Evolutionary conservation across 1,284 basidiomycete species (phyloP).

Genomic region (Sanguinoderma infundibulare): DNA sequence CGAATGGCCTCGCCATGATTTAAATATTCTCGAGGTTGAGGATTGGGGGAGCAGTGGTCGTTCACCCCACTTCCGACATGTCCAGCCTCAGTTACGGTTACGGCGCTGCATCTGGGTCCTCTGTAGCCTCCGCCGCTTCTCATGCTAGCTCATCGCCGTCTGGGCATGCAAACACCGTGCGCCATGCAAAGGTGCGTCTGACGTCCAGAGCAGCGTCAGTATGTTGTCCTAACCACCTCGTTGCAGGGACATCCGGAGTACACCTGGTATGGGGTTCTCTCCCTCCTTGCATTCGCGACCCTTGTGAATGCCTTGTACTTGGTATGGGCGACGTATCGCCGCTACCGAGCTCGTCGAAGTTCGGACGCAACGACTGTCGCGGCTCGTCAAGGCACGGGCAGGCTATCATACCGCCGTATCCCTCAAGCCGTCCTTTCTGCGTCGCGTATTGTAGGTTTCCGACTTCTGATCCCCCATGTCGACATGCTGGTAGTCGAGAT

Average conservation of each 20-base stretch:
- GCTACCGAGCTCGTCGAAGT: constrained; percentile 4
- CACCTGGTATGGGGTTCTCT: constrained; percentile 31
- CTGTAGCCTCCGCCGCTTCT: background rate
- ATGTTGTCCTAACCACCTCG: background rate
- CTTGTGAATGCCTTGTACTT: constrained; percentile 27
- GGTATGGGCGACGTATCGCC: constrained; percentile 28
- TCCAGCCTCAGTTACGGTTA: background rate
- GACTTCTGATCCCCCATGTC: constrained; percentile 32
- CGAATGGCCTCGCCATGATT: background rate
- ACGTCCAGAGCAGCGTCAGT: background rate
- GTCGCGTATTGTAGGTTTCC: constrained; percentile 33
- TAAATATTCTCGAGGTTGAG: background rate
- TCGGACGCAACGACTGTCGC: background rate
- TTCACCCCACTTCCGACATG: background rate
- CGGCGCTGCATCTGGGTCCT: background rate
- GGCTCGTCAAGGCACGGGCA: background rate
- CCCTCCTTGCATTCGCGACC: constrained; percentile 26
- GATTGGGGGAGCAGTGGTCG: background rate
- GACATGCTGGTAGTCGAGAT: constrained; percentile 31
- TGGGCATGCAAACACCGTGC: background rate
- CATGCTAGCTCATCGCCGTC: background rate
- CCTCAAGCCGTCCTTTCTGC: constrained; percentile 31
- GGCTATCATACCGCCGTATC: constrained; percentile 22
- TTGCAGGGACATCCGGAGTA: constrained; percentile 30
- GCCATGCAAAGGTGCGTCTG: background rate